Evolutionary conservation across 495 filamentous ascomycete species (phyloP).

Genomic region (Hypoxylon fragiforme): DNA sequence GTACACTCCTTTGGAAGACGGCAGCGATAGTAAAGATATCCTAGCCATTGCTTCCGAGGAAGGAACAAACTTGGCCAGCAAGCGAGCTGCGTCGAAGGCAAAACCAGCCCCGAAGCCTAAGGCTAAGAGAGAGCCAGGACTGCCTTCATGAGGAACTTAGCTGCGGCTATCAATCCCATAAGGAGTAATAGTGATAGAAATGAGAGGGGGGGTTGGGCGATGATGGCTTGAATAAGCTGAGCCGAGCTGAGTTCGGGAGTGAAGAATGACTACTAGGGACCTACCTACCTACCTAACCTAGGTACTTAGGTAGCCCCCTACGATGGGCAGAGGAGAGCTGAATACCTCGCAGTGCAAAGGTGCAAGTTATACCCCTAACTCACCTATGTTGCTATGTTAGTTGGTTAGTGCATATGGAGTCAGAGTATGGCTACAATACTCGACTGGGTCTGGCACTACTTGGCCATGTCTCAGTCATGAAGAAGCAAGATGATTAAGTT

Average conservation of each 20-base stretch:
- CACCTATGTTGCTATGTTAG: too few relatives aligned
- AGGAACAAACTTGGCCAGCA: neutral
- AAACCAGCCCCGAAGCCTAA: neutral
- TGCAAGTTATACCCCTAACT: too few relatives aligned
- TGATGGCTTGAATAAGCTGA: neutral
- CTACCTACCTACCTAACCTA: neutral
- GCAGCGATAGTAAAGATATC: conserved; percentile 12
- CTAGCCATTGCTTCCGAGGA: conserved; percentile 18
- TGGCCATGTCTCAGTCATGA: too few relatives aligned
- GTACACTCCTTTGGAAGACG: too few relatives aligned
- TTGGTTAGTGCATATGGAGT: too few relatives aligned
- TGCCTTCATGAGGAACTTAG: conserved; percentile 28
- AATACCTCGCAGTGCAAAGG: neutral
- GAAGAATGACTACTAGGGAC: too few relatives aligned
- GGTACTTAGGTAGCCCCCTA: neutral
- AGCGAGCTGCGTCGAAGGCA: neutral
- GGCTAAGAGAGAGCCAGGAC: conserved; percentile 5
- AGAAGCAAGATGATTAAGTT: too few relatives aligned
- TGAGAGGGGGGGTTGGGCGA: neutral
- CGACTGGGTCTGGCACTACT: too few relatives aligned
- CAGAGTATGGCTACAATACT: too few relatives aligned
- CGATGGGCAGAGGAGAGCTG: neutral
- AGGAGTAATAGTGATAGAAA: neutral
- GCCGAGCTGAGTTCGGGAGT: neutral
- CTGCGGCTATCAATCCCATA: conserved; percentile 12